Conservation (phyloP, 2,329 filamentous ascomycete genomes). For the Didymellaceae sp. region DNA sequence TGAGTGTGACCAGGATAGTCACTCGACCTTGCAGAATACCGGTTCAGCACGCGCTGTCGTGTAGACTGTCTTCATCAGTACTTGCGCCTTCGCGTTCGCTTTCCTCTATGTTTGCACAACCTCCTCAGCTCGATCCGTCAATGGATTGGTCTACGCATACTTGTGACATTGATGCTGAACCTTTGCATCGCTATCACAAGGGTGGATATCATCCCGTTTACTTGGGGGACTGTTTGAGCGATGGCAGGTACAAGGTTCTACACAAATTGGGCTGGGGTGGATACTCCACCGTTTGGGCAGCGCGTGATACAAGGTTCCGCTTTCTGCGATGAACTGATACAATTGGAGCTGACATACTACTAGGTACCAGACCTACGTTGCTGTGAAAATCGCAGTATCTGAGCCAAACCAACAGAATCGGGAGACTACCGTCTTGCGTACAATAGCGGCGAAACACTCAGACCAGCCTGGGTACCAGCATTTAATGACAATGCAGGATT, state of each 20-base stretch:
- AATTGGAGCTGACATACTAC: neutral
- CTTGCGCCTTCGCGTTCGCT: neutral
- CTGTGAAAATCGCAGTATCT: conserved; percentile 2
- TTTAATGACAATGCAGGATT: conserved; percentile 47
- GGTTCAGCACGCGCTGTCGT: neutral
- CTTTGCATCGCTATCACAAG: conserved; percentile 24
- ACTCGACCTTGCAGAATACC: neutral
- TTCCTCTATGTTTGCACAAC: neutral
- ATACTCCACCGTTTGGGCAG: conserved; percentile 33
- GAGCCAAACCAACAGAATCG: neutral
- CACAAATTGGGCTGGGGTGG: conserved; percentile 35
- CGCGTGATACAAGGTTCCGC: neutral
- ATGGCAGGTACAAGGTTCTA: conserved; percentile 32
- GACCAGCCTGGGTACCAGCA: conserved; percentile 23
- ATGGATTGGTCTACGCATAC: neutral
- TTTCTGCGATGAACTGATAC: neutral
- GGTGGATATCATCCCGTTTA: conserved; percentile 31
- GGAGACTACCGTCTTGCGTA: conserved; percentile 1
- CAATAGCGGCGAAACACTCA: neutral
- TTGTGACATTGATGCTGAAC: conserved; percentile 25
- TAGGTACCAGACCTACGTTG: conserved; percentile 3
- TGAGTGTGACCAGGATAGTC: neutral
- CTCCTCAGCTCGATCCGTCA: neutral
- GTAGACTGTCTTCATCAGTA: neutral
- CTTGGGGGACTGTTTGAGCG: conserved; percentile 24